Evolutionary conservation across 2,329 filamentous ascomycete species (phyloP).

Genomic region (Emmonsia crescens): DNA sequence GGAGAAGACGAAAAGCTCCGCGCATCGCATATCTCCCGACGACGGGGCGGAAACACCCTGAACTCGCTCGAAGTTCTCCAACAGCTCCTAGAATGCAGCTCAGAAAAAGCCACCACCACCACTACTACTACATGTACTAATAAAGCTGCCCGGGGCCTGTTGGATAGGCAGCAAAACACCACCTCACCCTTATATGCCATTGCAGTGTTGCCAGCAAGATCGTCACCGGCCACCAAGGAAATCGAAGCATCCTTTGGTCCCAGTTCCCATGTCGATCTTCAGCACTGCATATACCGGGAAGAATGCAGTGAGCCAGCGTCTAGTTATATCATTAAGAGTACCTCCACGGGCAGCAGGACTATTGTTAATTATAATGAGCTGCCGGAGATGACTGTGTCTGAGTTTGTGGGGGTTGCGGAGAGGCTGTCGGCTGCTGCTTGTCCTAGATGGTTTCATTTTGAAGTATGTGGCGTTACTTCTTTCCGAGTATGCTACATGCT

Average conservation of each 20-base stretch:
- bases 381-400: constrained; percentile 53
- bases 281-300: constrained; percentile 50
- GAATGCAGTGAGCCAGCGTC: constrained; percentile 48
- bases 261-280: constrained; percentile 38
- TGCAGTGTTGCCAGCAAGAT: constrained; percentile 42
- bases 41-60: constrained; percentile 62
- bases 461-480: constrained; percentile 38
- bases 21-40: constrained; percentile 46
- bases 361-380: constrained; percentile 60
- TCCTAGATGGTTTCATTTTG: constrained; percentile 58
- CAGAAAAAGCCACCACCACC: background rate
- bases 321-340: constrained; percentile 58
- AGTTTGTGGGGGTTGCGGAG: constrained; percentile 44
- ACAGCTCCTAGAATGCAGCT: constrained; percentile 41
- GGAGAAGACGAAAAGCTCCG: constrained; percentile 62
- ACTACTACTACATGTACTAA: background rate
- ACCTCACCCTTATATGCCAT: constrained; percentile 27
- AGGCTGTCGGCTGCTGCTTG: constrained; percentile 4
- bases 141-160: background rate
- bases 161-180: background rate
- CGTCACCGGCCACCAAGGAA: constrained; percentile 41
- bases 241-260: constrained; percentile 46
- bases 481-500: too few species aligned
- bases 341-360: constrained; percentile 50
- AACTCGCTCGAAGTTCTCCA: constrained; percentile 62